These are phyloP conservation scores for Vigna mungo DNA, from an alignment of 306 rosid species.

Conservation along the genomic window DNA sequence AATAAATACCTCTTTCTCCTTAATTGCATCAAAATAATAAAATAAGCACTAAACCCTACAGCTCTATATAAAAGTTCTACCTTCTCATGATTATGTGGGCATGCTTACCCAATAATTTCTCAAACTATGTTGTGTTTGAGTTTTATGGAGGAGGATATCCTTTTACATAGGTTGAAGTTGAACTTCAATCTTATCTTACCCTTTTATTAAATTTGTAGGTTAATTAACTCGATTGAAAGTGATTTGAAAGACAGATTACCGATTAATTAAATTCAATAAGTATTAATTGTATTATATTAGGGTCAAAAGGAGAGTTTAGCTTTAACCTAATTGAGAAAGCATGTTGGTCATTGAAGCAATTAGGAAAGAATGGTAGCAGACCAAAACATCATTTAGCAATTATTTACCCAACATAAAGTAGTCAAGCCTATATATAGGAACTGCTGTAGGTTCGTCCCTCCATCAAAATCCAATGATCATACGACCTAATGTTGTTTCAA, in stretches of 20 bases:
- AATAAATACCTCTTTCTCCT: constrained; percentile 34
- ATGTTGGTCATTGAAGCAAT: constrained; percentile 48
- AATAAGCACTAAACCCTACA: neutral
- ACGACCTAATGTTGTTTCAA: constrained; percentile 16
- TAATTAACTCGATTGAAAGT: constrained; percentile 45
- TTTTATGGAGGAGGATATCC: constrained; percentile 27
- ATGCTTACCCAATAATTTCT: constrained; percentile 44
- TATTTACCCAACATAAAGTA: constrained; percentile 60
- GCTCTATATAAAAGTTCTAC: neutral
- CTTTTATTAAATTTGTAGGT: constrained; percentile 37
- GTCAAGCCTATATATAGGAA: constrained; percentile 55
- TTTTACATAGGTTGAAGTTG: constrained; percentile 30
- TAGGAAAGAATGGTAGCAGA: constrained; percentile 28
- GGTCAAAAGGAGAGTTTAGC: constrained; percentile 53
- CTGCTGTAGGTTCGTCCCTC: constrained; percentile 43
- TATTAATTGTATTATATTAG: constrained; percentile 35
- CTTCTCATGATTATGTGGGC: constrained; percentile 40
- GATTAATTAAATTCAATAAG: constrained; percentile 24
- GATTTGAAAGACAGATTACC: constrained; percentile 42
- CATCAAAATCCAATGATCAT: constrained; percentile 48
- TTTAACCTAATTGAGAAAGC: constrained; percentile 50
- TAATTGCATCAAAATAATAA: neutral
- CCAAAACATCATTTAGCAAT: constrained; percentile 51
- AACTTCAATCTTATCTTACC: constrained; percentile 30
- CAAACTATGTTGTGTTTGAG: constrained; percentile 34